Evolutionary conservation across 2,329 filamentous ascomycete species (phyloP).

Genomic region (Emericellopsis atlantica): DNA sequence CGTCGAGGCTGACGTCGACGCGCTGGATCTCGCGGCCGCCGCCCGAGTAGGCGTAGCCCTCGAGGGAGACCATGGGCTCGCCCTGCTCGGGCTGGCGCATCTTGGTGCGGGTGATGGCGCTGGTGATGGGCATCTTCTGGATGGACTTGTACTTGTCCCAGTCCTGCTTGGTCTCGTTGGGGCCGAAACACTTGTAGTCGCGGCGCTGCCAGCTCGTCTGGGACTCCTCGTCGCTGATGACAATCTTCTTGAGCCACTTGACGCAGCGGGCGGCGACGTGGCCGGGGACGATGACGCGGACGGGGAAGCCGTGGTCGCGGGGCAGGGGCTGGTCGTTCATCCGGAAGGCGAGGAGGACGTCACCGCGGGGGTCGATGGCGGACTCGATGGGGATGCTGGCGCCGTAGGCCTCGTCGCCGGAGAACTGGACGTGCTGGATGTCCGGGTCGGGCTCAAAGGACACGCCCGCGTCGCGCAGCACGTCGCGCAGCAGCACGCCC

Average conservation of each 20-base stretch:
- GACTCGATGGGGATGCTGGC: constrained; percentile 27
- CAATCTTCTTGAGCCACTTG: constrained; percentile 39
- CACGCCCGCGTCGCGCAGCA: constrained; percentile 26
- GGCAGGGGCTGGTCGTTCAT: constrained; percentile 38
- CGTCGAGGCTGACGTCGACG: constrained; percentile 35
- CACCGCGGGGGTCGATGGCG: constrained; percentile 26
- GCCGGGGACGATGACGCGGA: constrained; percentile 31
- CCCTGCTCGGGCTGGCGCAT: neutral
- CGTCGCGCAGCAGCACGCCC: constrained; percentile 29
- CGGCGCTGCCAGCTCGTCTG: constrained; percentile 32
- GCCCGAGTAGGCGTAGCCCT: constrained; percentile 36
- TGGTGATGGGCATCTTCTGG: constrained; percentile 37
- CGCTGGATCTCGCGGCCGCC: constrained; percentile 36
- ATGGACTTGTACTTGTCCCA: constrained; percentile 33
- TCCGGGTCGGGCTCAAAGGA: constrained; percentile 9
- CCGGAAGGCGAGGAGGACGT: constrained; percentile 35
- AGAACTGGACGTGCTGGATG: constrained; percentile 20
- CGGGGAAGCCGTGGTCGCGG: constrained; percentile 36
- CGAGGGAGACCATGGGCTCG: neutral
- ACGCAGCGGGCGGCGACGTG: constrained; percentile 35
- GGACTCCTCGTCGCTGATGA: constrained; percentile 35
- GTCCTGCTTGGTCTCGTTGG: constrained; percentile 27
- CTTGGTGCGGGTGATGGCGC: constrained; percentile 25
- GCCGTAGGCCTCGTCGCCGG: constrained; percentile 25
- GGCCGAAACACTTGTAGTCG: constrained; percentile 37